Base-by-base conservation (phyloP, 169 alveolate genomes). In the Cryptosporidium sp. region DNA sequence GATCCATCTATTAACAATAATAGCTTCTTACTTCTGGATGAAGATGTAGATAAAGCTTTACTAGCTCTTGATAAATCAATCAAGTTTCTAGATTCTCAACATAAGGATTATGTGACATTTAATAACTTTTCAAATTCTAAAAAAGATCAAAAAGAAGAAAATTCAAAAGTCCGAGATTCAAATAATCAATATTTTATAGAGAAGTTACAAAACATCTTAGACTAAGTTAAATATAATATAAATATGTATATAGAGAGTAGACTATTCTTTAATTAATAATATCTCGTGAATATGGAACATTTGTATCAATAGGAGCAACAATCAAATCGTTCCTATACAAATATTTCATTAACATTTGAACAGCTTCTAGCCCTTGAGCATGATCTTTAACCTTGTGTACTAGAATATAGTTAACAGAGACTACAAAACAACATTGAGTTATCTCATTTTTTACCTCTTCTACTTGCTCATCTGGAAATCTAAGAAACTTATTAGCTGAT, bases 1-100 rank as follows among this genome's bases (percentile, higher is more conserved):
- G 89, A 80, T 23, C 89, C 89, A 61, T 80, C 68, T 26, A 44
- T 80, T 42, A 65, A 80, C 26, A 42, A 62, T 18, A 80, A 65
- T 51, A 62, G 80, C 56, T 80, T 80, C 37, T 80, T 80, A 8
- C 21, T 80, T n/a, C 4, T 80, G 44, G 89, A 80, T 48, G 69
- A 48, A 21, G 89, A 80, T 33, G 29, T 80, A 1, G 80, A 80
- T 12, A 80, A 80, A 18, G 42, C 89, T 1, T 16, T 80, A 26
- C 14, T 29, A 2, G 23, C 75, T 6, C 33, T 80, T 21, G 68
- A 65, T 14, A 16, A 62, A 29, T 60, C 89, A 2, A 9, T 80
- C 0, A 61, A 48, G 18, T 80, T 62, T 16, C 18, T 80, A 26
- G 26, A 23, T 2, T 42, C 75, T 16, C 51, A 61, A 37, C 6